These are phyloP conservation scores for Psilocybe azurescens DNA, from an alignment of 768 basidiomycete species.

Conservation along the genomic window DNA sequence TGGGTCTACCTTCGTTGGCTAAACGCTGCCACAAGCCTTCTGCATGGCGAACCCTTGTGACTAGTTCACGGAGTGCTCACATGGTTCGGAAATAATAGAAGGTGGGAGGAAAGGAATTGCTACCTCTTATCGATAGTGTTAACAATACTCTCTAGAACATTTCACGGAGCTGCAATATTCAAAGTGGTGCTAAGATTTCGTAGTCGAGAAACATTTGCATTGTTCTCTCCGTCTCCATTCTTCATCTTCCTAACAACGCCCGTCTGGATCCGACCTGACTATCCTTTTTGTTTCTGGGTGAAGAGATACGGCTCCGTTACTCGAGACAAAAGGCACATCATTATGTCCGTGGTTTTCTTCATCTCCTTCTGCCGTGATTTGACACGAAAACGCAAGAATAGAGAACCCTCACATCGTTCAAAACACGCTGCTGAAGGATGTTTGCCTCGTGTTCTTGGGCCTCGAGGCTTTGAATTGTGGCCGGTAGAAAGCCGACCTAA, in stretches of 20 bases:
- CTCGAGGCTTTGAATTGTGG: constrained; percentile 17
- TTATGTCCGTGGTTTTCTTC: background rate
- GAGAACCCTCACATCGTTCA: constrained; percentile 4
- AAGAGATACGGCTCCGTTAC: background rate
- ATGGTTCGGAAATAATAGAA: constrained; percentile 1
- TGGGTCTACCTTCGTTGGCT: no score
- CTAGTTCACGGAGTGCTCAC: background rate
- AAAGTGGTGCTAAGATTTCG: background rate
- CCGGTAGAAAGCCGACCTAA: constrained; percentile 3
- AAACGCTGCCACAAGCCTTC: no score
- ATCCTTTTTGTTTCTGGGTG: background rate
- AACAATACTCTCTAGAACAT: background rate
- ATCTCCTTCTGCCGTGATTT: constrained; percentile 7
- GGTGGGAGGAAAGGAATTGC: background rate
- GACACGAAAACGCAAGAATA: background rate
- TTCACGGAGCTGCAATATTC: no score
- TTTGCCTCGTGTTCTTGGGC: constrained; percentile 24
- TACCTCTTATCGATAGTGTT: background rate
- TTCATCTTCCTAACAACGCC: constrained; percentile 15
- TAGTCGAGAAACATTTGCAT: background rate
- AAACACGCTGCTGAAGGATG: constrained; percentile 18
- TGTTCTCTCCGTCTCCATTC: constrained; percentile 13
- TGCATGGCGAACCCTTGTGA: no score
- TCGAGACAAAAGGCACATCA: constrained; percentile 5
- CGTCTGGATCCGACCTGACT: constrained; percentile 5